Base-by-base conservation (phyloP, 805 yeast species). In the Deakozyma indianensis region DNA sequence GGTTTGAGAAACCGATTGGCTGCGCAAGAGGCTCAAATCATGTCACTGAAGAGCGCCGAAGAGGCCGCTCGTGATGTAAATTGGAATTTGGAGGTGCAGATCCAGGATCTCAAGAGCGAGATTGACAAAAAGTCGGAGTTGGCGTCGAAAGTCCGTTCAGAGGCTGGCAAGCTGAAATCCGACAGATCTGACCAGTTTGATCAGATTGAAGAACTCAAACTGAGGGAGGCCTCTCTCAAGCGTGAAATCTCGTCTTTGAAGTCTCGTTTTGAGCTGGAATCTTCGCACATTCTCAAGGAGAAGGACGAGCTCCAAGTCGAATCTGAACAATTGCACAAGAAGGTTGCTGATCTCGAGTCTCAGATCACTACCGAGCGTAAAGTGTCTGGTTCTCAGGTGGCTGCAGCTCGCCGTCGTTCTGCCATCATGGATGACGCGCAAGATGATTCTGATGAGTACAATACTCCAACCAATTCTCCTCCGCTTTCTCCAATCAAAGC, bases 21-120 rank as follows among this genome's bases (percentile, higher is more conserved):
- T 23, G 21, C 44, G 2, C 27, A 25, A 14, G 41, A 46, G 11
- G 35, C 24, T 21, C 45, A 46, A 25, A 48, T 51, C 20, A 41
- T 46, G 3, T 41, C 47, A 4, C 45, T 50, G 42, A 45, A 41
- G 22, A 42, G 38, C 21, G 46, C 44, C 15, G 23, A 41, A 44
- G 65, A 62, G 27, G 50, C 53, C 9, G 53, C 51, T 48, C 55
- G 58, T 32, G 64, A 61, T 21, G 65, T 60, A 35, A 60, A 63
- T 42, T 64, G 68, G 68, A 55, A 62, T 35, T 53, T 64, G 27
- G 65, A 61, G 43, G 49, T 58, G 21, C 56, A 59, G 41, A 46
- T 64, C 4, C 62, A 64, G 42, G 60, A 59, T 41, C 52, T 54
- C 11, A 49, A 48, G 29, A 47, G 51, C 3, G 52, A 57, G 35